Conservation (phyloP, 163 green algal genomes). For the Scenedesmus sp. region DNA sequence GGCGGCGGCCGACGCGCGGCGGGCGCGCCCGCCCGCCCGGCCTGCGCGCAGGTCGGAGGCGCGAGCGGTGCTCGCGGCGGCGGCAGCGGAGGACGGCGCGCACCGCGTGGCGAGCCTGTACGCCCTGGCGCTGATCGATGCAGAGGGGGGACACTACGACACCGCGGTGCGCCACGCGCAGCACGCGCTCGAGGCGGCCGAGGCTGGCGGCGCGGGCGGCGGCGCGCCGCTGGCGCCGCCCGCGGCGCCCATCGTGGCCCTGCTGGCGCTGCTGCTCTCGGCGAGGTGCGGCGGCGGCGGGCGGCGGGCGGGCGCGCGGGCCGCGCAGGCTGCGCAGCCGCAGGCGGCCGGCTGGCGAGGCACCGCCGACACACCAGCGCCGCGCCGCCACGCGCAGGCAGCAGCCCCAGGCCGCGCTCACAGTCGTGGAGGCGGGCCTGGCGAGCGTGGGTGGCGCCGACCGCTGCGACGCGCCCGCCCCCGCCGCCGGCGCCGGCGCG, state of each 20-base stretch:
- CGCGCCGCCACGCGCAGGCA: slow-evolving; percentile 33
- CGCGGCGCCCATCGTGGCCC: slow-evolving; percentile 27
- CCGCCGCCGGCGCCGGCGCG: neutral
- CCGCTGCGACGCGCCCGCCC: neutral
- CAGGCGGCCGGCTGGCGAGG: no score
- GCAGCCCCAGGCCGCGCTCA: slow-evolving; percentile 39
- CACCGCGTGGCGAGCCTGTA: slow-evolving; percentile 40
- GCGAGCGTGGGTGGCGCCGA: neutral
- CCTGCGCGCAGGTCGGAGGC: slow-evolving; percentile 45
- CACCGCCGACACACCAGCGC: no score
- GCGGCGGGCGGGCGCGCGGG: no score
- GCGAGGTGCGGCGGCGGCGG: slow-evolving; percentile 16
- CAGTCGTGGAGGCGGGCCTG: slow-evolving; percentile 40
- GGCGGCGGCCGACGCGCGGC: no score
- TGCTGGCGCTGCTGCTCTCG: slow-evolving; percentile 45
- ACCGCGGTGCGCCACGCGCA: slow-evolving; percentile 5
- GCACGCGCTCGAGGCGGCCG: slow-evolving; percentile 21
- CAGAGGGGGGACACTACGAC: slow-evolving; percentile 23
- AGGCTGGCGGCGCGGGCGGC: slow-evolving; percentile 6
- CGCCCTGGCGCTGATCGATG: slow-evolving; percentile 43
- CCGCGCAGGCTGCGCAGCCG: no score
- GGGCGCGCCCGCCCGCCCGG: no score
- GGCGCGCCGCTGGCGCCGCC: neutral
- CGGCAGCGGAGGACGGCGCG: slow-evolving; percentile 9
- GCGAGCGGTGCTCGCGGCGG: slow-evolving; percentile 23